phyloP scores from a whole-genome alignment of 768 basidiomycete genomes.

The Rhizopogon sp. region DNA sequence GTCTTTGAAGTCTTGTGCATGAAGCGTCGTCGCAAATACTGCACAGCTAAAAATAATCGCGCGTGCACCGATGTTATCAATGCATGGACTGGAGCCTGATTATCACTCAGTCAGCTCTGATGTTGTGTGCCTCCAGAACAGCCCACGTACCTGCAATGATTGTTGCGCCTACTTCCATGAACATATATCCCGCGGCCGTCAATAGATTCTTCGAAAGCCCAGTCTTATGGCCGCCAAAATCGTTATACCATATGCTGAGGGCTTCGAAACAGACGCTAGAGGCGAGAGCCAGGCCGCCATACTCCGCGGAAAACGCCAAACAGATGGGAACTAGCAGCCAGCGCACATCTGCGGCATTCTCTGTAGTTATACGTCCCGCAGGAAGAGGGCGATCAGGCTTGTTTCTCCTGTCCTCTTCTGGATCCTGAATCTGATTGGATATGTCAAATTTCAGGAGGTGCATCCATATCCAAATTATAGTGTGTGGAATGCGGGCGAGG shows the following conservation, averaged over 20 bases:
- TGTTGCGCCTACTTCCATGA: constrained; percentile 23
- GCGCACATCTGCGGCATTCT: constrained; percentile 24
- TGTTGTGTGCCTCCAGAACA: too few species aligned
- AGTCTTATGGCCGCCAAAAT: constrained; percentile 16
- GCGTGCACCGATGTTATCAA: constrained; percentile 10
- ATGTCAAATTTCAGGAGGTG: constrained; percentile 34
- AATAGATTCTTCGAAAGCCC: constrained; percentile 19
- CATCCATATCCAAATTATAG: constrained; percentile 34
- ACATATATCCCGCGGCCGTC: constrained; percentile 21
- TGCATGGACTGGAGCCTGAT: constrained; percentile 2
- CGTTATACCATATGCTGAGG: constrained; percentile 26
- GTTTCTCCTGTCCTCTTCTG: constrained; percentile 32
- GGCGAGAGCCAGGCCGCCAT: constrained; percentile 19
- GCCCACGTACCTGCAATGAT: constrained; percentile 19
- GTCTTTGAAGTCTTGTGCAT: constrained; percentile 23
- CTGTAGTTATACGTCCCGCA: constrained; percentile 28
- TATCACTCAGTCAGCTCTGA: too few species aligned
- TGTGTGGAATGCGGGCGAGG: constrained; percentile 8
- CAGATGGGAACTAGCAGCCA: constrained; percentile 24
- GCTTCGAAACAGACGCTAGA: constrained; percentile 21
- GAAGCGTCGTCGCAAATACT: constrained; percentile 22
- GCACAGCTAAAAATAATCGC: constrained; percentile 18
- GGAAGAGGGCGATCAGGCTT: constrained; percentile 35
- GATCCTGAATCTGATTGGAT: constrained; percentile 29
- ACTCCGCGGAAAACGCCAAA: constrained; percentile 19